phyloP scores from a whole-genome alignment of 345 rosid genomes.

The Populus alba region DNA sequence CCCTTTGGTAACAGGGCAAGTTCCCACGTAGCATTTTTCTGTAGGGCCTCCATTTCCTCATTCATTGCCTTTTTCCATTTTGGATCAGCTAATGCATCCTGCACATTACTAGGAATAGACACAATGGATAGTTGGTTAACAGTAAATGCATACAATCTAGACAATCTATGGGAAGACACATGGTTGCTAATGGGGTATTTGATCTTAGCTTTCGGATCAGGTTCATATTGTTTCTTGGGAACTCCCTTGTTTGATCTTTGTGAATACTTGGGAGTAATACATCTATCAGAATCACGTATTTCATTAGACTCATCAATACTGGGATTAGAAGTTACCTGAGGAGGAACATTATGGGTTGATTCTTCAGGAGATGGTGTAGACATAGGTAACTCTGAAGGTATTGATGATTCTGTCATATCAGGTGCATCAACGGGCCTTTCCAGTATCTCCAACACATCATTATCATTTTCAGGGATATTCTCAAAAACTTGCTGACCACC shows the following conservation, averaged over 20 bases:
- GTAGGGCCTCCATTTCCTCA: neutral
- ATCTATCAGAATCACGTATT: no score
- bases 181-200: neutral
- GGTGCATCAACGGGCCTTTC: no score
- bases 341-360: no score
- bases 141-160: neutral
- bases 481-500: no score
- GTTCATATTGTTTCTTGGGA: no score
- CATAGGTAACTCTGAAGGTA: no score
- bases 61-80: neutral
- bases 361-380: no score
- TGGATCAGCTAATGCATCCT: neutral
- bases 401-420: no score
- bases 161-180: neutral
- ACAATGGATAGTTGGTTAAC: neutral
- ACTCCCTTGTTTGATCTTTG: neutral
- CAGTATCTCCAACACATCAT: no score
- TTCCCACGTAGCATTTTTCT: neutral
- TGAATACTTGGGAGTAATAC: neutral
- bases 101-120: neutral
- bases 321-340: no score
- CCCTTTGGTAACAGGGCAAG: neutral
- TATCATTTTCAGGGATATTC: no score
- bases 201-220: neutral
- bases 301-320: no score